These are phyloP conservation scores for Alternaria metachromatica DNA, from an alignment of 2,329 filamentous ascomycete genomes.

Conservation along the genomic window DNA sequence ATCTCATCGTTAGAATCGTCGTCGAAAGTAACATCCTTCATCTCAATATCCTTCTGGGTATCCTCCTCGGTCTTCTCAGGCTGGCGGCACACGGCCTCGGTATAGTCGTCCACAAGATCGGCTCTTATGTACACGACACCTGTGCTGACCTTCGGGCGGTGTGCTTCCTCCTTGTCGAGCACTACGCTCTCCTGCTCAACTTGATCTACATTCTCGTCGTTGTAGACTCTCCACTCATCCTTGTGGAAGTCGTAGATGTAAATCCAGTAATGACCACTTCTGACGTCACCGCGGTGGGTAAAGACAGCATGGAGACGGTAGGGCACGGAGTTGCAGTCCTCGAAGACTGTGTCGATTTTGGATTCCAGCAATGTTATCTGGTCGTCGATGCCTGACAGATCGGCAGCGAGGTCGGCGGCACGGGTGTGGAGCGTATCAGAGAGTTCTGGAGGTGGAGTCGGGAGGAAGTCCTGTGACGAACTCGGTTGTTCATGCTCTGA, in stretches of 20 bases:
- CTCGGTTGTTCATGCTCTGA: constrained; percentile 3
- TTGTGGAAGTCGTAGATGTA: constrained; percentile 91
- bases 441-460: constrained; percentile 31
- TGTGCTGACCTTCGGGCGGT: constrained; percentile 53
- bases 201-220: constrained; percentile 80
- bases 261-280: constrained; percentile 90
- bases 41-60: not conserved
- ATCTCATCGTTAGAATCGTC: constrained; percentile 16
- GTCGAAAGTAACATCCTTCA: constrained; percentile 17
- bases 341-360: constrained; percentile 66
- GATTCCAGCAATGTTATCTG: constrained; percentile 57
- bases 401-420: constrained; percentile 31
- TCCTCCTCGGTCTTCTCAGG: constrained; percentile 11
- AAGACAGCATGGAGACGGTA: constrained; percentile 93
- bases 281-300: constrained; percentile 75
- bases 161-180: constrained; percentile 68
- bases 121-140: constrained; percentile 86
- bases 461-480: constrained; percentile 11
- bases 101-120: constrained; percentile 64
- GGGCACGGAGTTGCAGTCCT: constrained; percentile 67
- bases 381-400: constrained; percentile 33
- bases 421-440: constrained; percentile 25
- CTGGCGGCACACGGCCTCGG: constrained; percentile 58
- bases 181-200: constrained; percentile 72
- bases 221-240: constrained; percentile 89